Evolutionary conservation across 129 eudicot genomes (phyloP).

Genomic region (Daucus carota): DNA sequence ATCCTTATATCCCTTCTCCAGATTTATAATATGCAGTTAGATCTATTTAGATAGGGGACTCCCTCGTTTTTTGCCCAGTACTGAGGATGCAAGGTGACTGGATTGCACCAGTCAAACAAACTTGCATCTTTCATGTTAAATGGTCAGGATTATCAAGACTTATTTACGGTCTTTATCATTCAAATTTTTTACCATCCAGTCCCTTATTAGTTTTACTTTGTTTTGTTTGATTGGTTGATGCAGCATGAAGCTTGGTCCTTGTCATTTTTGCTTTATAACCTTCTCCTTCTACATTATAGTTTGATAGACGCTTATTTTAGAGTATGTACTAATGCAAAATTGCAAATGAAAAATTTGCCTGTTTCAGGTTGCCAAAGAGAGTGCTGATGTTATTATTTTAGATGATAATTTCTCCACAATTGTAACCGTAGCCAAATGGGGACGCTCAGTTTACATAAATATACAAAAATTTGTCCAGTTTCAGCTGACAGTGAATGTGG

Average conservation of each 20-base stretch:
- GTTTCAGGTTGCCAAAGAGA: slow-evolving; percentile 91
- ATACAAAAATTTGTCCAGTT: slow-evolving; percentile 95
- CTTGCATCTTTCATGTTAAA: neutral
- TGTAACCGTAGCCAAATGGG: slow-evolving; percentile 93
- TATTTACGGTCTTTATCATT: neutral
- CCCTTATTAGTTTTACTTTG: neutral
- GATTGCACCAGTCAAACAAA: neutral
- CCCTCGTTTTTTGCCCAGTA: neutral
- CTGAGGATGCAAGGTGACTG: neutral
- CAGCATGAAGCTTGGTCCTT: neutral
- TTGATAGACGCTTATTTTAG: neutral
- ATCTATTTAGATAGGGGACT: neutral
- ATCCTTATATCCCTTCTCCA: neutral
- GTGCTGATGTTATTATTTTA: slow-evolving; percentile 91
- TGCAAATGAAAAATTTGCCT: neutral
- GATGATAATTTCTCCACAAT: slow-evolving; percentile 93
- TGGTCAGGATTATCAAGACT: neutral
- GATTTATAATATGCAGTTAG: neutral
- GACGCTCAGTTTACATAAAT: slow-evolving; percentile 94
- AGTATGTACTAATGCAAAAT: neutral
- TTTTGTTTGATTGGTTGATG: slow-evolving; percentile 4
- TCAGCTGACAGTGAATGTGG: slow-evolving; percentile 88
- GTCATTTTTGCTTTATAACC: neutral
- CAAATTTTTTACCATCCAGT: neutral
- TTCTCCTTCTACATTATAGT: neutral